Conservation (phyloP, 805 yeast species). For the Candida boidinii region DNA sequence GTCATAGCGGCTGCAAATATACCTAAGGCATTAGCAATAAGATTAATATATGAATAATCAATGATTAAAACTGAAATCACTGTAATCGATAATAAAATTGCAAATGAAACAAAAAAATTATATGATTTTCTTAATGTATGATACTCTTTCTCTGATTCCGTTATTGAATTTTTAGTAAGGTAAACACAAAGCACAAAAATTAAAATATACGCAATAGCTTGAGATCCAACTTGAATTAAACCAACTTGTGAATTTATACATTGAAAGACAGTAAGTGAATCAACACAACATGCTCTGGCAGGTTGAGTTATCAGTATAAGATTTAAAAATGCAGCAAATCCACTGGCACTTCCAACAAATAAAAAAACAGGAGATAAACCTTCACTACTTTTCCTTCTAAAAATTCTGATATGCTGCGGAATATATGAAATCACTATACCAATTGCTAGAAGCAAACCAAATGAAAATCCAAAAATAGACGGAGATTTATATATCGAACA, state of each 20-base stretch:
- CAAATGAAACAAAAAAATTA: slow-evolving; percentile 29
- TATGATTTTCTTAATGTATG: slow-evolving; percentile 31
- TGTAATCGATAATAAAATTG: slow-evolving; percentile 25
- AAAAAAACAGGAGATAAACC: slow-evolving; percentile 72
- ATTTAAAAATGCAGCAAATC: slow-evolving; percentile 61
- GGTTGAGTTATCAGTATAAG: slow-evolving; percentile 51
- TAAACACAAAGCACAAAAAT: slow-evolving; percentile 48
- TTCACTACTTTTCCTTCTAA: slow-evolving; percentile 53
- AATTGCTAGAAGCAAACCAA: slow-evolving; percentile 45
- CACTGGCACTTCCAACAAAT: slow-evolving; percentile 61
- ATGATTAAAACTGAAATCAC: slow-evolving; percentile 24
- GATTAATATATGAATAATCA: slow-evolving; percentile 3
- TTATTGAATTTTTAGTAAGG: slow-evolving; percentile 35
- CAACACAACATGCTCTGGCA: slow-evolving; percentile 54
- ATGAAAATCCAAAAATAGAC: slow-evolving; percentile 34
- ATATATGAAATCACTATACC: slow-evolving; percentile 66
- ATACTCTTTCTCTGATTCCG: slow-evolving; percentile 38
- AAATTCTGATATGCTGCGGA: slow-evolving; percentile 65
- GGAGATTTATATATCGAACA: slow-evolving; percentile 44
- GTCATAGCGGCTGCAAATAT: slow-evolving; percentile 56
- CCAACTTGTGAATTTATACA: slow-evolving; percentile 63
- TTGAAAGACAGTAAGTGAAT: slow-evolving; percentile 36
- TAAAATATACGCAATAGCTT: slow-evolving; percentile 48
- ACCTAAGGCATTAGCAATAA: slow-evolving; percentile 56
- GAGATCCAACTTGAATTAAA: slow-evolving; percentile 56